A percentile compares a stretch with the other conserved stretches of the same genome.
phyloP scores from a whole-genome alignment of 495 filamentous ascomycete species.

The Daldinia grandis region DNA sequence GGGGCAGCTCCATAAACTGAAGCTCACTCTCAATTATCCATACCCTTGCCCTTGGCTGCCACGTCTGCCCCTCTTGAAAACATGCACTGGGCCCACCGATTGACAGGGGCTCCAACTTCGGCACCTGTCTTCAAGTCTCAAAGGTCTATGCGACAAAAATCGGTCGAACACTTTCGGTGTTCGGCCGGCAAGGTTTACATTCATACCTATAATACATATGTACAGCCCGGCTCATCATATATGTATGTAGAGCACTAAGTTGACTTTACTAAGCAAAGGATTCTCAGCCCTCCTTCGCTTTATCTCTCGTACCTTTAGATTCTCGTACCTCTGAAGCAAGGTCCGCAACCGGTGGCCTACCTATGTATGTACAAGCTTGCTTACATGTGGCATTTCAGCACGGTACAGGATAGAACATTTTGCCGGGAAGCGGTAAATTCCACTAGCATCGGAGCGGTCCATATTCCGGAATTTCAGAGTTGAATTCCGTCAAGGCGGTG shows the following conservation, averaged over 20 bases:
- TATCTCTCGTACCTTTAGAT: neutral
- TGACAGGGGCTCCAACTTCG: constrained; percentile 32
- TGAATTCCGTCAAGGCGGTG: constrained; percentile 25
- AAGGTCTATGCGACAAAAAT: neutral
- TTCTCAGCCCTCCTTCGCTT: constrained; percentile 10
- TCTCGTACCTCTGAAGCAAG: constrained; percentile 7
- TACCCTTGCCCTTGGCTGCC: constrained; percentile 19
- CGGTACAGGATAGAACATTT: constrained; percentile 15
- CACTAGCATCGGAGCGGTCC: constrained; percentile 22
- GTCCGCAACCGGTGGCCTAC: constrained; percentile 22
- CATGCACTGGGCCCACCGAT: constrained; percentile 23
- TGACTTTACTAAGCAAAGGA: constrained; percentile 17
- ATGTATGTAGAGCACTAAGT: constrained; percentile 3
- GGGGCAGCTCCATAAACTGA: constrained; percentile 30
- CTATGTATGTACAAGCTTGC: constrained; percentile 19
- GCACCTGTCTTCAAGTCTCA: constrained; percentile 23
- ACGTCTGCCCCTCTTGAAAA: constrained; percentile 34
- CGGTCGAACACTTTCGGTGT: constrained; percentile 9
- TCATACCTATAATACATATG: constrained; percentile 14
- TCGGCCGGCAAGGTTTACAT: constrained; percentile 12
- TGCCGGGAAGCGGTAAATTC: constrained; percentile 22
- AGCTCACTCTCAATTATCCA: constrained; percentile 14
- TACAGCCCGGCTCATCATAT: constrained; percentile 7
- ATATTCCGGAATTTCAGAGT: neutral
- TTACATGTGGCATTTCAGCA: constrained; percentile 7